These are phyloP conservation scores for Dioscorea cayenensis DNA, from an alignment of 116 monocot genomes.

Conservation along the genomic window DNA sequence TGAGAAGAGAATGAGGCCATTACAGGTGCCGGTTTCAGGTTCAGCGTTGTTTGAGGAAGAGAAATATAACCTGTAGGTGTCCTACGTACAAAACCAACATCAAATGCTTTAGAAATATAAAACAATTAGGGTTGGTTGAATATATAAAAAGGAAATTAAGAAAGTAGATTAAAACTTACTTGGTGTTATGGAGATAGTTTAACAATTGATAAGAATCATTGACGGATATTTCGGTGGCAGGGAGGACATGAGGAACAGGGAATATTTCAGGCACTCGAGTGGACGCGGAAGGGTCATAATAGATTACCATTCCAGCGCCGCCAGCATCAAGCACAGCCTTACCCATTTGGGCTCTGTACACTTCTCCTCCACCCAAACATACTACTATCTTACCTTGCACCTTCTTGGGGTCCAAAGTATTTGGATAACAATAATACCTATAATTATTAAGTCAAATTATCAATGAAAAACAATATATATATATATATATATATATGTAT, in stretches of 20 bases:
- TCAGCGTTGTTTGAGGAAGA: slow-evolving; percentile 24
- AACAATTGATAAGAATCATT: slow-evolving; percentile 7
- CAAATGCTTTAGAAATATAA: no score
- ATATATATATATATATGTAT: no score
- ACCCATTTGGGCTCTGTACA: slow-evolving; percentile 18
- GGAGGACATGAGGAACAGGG: slow-evolving; percentile 22
- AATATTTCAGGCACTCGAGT: no score
- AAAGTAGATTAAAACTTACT: no score
- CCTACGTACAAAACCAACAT: slow-evolving; percentile 5
- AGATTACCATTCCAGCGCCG: slow-evolving; percentile 34
- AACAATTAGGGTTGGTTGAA: no score
- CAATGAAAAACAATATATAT: not conserved
- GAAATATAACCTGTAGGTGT: slow-evolving; percentile 40
- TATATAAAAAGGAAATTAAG: no score
- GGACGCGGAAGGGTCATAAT: slow-evolving; percentile 2
- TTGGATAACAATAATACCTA: slow-evolving; percentile 13
- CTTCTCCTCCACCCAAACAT: slow-evolving; percentile 22
- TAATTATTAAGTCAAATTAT: not conserved
- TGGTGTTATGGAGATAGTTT: slow-evolving; percentile 12
- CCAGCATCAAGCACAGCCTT: slow-evolving; percentile 32
- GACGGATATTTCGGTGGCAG: slow-evolving; percentile 32
- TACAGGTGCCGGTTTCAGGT: slow-evolving; percentile 42
- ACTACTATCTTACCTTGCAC: slow-evolving; percentile 51
- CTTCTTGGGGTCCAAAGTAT: slow-evolving; percentile 33
- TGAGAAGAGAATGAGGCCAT: slow-evolving; percentile 66